Evolutionary conservation across 1,284 basidiomycete genomes (phyloP).

Genomic region (Microbotryomycetes sp.): DNA sequence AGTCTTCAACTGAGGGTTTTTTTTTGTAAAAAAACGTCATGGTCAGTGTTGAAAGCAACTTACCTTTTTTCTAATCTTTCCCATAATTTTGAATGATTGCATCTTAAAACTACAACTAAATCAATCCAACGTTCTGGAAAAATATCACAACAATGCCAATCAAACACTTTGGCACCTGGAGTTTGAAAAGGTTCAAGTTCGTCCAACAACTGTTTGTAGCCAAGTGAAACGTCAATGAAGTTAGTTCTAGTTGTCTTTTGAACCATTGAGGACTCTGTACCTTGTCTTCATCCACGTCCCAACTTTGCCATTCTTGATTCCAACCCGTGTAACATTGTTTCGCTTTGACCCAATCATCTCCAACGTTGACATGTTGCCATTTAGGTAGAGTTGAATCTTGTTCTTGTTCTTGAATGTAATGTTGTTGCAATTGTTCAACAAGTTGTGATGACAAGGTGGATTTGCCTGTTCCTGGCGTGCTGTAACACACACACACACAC

Average conservation of each 20-base stretch:
- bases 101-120: conserved; percentile 88
- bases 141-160: conserved; percentile 93
- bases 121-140: conserved; percentile 97
- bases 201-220: conserved; percentile 71
- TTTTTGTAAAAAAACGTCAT: neutral
- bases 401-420: conserved; percentile 46
- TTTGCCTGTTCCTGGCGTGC: conserved; percentile 62
- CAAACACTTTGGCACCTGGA: conserved; percentile 75
- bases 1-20: neutral
- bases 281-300: conserved; percentile 92
- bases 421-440: conserved; percentile 39
- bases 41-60: conserved; percentile 37
- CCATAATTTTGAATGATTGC: conserved; percentile 85
- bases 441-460: conserved; percentile 82
- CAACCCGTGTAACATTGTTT: conserved; percentile 74
- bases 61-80: conserved; percentile 86
- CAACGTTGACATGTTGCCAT: conserved; percentile 77
- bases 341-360: conserved; percentile 73
- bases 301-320: conserved; percentile 91
- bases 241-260: neutral
- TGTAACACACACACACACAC: too few species aligned
- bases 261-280: conserved; percentile 46
- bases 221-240: too few species aligned
- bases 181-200: conserved; percentile 60
- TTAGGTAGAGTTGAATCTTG: conserved; percentile 48